A percentile compares a stretch with the other conserved stretches of the same genome.
Evolutionary conservation across 2,329 filamentous ascomycete genomes (phyloP).

Genomic region (Xylaria hypoxylon): DNA sequence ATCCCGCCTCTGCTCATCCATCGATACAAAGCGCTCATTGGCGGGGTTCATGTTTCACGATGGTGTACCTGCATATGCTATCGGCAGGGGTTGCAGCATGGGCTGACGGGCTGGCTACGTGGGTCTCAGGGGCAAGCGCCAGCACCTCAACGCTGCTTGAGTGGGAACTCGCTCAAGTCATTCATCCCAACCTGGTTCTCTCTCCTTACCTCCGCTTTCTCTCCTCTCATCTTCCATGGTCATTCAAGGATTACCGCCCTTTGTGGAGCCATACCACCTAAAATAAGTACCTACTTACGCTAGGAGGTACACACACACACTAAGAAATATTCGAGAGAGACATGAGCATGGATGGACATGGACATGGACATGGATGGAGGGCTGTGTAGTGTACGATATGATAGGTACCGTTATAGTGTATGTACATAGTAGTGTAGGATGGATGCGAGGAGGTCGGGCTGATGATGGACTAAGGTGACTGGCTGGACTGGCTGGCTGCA

Average conservation of each 20-base stretch:
- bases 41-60: slow-evolving; percentile 48
- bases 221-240: background rate
- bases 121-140: slow-evolving; percentile 47
- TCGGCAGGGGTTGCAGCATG: slow-evolving; percentile 33
- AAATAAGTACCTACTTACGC: too few relatives aligned
- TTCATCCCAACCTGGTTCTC: slow-evolving; percentile 1
- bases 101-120: slow-evolving; percentile 32
- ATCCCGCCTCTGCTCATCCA: slow-evolving; percentile 6
- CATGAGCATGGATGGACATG: too few relatives aligned
- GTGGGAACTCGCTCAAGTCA: background rate
- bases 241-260: too few relatives aligned
- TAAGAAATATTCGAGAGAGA: slow-evolving; percentile 15
- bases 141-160: slow-evolving; percentile 35
- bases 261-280: too few relatives aligned
- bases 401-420: too few relatives aligned
- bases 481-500: slow-evolving; percentile 14
- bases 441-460: slow-evolving; percentile 20
- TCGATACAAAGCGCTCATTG: slow-evolving; percentile 39
- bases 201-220: slow-evolving; percentile 11
- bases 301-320: slow-evolving; percentile 19
- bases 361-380: slow-evolving; percentile 26
- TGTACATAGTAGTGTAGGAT: too few relatives aligned
- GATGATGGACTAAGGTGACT: slow-evolving; percentile 11
- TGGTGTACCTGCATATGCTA: slow-evolving; percentile 50
- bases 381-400: slow-evolving; percentile 17